A percentile compares a stretch with the other conserved stretches of the same genome.
Conservation (phyloP, 2,329 filamentous ascomycete genomes). For the Nemania serpens region DNA sequence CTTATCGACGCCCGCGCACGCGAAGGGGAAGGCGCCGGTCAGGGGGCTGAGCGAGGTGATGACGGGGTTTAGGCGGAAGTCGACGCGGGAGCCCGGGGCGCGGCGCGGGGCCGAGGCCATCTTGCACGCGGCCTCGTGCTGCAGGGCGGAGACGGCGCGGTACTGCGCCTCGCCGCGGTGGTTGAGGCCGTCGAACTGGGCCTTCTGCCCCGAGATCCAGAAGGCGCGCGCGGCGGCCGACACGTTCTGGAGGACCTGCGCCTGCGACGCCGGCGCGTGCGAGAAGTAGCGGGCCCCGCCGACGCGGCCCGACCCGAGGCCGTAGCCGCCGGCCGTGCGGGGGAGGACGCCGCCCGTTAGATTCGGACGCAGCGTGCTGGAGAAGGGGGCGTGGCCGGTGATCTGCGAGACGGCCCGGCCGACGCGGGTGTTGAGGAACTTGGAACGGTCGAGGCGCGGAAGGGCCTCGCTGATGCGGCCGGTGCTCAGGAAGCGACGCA, state of each 20-base stretch:
- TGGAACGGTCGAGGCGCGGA: constrained; percentile 52
- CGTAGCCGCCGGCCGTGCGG: constrained; percentile 88
- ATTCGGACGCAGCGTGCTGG: constrained; percentile 86
- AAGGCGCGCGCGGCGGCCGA: constrained; percentile 91
- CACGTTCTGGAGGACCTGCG: constrained; percentile 94
- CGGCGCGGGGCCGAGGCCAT: constrained; percentile 62
- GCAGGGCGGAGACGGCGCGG: constrained; percentile 73
- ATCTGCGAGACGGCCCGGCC: constrained; percentile 62
- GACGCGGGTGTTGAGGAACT: constrained; percentile 54
- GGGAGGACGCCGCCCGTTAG: constrained; percentile 85
- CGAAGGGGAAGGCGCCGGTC: constrained; percentile 57
- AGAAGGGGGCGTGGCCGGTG: constrained; percentile 81
- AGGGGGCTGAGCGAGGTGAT: constrained; percentile 85
- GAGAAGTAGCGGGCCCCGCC: constrained; percentile 87
- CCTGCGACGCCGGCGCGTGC: constrained; percentile 80
- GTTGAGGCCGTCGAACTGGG: constrained; percentile 80
- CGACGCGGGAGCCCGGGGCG: constrained; percentile 78
- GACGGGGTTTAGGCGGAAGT: constrained; percentile 86
- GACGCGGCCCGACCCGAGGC: constrained; percentile 68
- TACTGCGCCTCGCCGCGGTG: constrained; percentile 77
- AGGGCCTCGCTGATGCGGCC: constrained; percentile 37
- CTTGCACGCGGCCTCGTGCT: constrained; percentile 73
- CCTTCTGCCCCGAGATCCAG: constrained; percentile 86
- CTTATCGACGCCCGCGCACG: constrained; percentile 47
- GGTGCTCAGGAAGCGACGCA: constrained; percentile 58